Base-by-base conservation (phyloP, 2,329 filamentous ascomycete species). In the Lasiodiplodia sp. region DNA sequence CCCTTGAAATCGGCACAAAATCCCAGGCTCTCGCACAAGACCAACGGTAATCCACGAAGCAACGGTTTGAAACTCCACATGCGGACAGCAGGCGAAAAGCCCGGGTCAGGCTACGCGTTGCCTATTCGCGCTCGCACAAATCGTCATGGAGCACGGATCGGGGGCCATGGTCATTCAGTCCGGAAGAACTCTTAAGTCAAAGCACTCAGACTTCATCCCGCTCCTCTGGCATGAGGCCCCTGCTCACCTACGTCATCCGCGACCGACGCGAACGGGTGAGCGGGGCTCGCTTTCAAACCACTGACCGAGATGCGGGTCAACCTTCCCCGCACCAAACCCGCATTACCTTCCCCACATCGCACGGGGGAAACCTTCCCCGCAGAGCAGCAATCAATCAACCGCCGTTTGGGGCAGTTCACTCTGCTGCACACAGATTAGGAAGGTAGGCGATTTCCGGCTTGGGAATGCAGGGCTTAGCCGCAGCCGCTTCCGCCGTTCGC, bases 271-370 rank as follows among this genome's bases (percentile, higher is more conserved):
- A n/a, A 47, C n/a, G 18, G 10, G 11, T 11, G 40, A 44, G 40
- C 40, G 40, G 40, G 40, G 8, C 40, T 44, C 16, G 18, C n/a
- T 21, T 47, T 47, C 44, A 47, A 47, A 47, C 44, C 44, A 11
- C 44, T n/a, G 44, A 47, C 44, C 44, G 52, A 21, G 52, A 18
- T 55, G 52, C 31, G 44, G 44, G 44, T 47, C 44, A 47, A 47
- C 44, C n/a, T 47, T 47, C 44, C 44, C 44, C 44, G 44, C 44
- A 47, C 10, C n/a, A 47, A 7, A 8, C 16, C 40, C 40, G 16
- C 40, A 47, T 47, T 47, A 18, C 44, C 44, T 47, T 21, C 44
- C 44, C 44, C 44, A 47, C 44, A 47, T 11, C 44, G 44, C 44
- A 47, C 8, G 18, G 18, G 44, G 44, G 10, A 47, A 47, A 21